phyloP scores from a whole-genome alignment of 805 yeast species.

The Zygosaccharomyces bailii region DNA sequence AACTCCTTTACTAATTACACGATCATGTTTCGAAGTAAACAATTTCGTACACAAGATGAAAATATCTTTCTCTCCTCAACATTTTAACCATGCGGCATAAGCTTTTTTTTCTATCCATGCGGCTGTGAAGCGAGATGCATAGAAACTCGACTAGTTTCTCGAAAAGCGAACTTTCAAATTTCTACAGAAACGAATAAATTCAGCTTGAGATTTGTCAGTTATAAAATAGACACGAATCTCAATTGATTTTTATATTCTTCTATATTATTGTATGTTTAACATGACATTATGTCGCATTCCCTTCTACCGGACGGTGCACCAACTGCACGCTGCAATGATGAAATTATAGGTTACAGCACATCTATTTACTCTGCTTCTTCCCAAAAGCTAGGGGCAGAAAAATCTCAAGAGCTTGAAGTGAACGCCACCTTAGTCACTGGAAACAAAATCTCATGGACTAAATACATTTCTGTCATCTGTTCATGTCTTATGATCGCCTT shows the following conservation, averaged over 20 bases:
- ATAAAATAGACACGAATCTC: too few relatives aligned
- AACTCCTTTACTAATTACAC: too few relatives aligned
- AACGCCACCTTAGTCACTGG: not conserved
- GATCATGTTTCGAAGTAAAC: too few relatives aligned
- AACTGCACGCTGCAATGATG: not conserved
- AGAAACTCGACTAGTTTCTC: constrained; percentile 1
- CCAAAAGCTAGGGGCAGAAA: not conserved
- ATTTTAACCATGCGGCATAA: too few relatives aligned
- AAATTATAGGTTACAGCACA: not conserved
- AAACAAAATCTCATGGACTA: not conserved
- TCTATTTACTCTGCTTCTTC: not conserved
- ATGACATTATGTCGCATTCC: not conserved
- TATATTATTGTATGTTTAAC: not conserved
- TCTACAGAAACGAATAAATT: not conserved
- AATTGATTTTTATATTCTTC: too few relatives aligned
- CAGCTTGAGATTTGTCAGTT: too few relatives aligned
- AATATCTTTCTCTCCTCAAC: too few relatives aligned
- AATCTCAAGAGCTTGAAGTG: not conserved
- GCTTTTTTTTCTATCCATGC: too few relatives aligned
- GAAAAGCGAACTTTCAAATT: not conserved
- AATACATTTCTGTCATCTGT: constrained; percentile 31
- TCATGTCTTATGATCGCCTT: constrained; percentile 38
- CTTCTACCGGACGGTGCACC: not conserved
- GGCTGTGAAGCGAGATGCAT: constrained; percentile 5
- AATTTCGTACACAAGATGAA: too few relatives aligned